Base-by-base conservation (phyloP, 306 rosid species). In the Erythrophleum fordii region DNA sequence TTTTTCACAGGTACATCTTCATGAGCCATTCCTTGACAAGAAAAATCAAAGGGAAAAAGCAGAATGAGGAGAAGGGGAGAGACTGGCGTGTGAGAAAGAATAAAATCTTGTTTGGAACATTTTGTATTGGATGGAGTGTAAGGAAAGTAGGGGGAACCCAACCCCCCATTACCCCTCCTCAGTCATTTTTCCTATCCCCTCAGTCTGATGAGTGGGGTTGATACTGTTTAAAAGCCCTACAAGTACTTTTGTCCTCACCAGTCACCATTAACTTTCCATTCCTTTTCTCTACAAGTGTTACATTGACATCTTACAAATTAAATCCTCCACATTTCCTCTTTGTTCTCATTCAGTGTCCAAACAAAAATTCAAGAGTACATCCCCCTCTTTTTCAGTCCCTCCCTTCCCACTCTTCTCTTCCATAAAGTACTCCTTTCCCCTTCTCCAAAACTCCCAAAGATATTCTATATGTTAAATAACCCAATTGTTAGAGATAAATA, bases 1-100 rank as follows among this genome's bases (percentile, higher is more conserved):
- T 75, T 75, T 45, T 75, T 11, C 25, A 26, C 41, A 25, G 37
- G 14, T 13, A 35, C 28, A 18, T 2, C 3, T 6, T 5, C 9
- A 53, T 61, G 7, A 68, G 41, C 31, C 31, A 67, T 66, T 73
- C 62, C 26, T 46, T 37, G 66, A 62, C 20, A 76, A 22, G 44
- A 8, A 78, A 23, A 11, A 4, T 56, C 64, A 25, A 58, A 58
- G 16, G 64, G 64, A 1, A 25, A 25, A 25, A 25, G 62, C 23
- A 14, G 17, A 58, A 11, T 11, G 7, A 25, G 11, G 64, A 56
- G 5, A 34, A 34, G 37, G 37, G 62, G 31, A 10, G 62, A 56
- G 62, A 22, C 26, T n/a, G 26, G 60, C 60, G 20, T 20, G 26
- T 3, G 5, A 55, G 13, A 55, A 9, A 55, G 5, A 9, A 22